phyloP scores from a whole-genome alignment of 2,329 filamentous ascomycete genomes.

The Emergomyces africanus region DNA sequence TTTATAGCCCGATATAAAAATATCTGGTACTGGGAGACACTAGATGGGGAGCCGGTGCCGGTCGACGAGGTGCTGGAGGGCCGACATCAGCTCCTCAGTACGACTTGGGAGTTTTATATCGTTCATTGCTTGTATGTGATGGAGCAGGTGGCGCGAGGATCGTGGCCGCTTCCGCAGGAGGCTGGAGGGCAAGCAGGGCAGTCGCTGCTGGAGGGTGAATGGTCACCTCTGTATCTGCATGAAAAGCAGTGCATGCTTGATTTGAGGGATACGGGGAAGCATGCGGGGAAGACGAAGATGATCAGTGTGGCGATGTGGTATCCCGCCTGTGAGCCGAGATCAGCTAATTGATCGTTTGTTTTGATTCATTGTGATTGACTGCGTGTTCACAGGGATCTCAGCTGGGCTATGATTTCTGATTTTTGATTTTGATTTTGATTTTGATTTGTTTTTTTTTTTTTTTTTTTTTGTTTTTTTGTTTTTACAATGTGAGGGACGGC shows the following conservation, averaged over 20 bases:
- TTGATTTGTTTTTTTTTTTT: too few relatives aligned
- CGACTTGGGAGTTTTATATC: not conserved
- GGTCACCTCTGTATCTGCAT: not conserved
- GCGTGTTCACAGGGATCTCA: too few relatives aligned
- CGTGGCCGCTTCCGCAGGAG: too few relatives aligned
- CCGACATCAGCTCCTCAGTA: not conserved
- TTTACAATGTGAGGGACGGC: not conserved
- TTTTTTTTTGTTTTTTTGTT: too few relatives aligned
- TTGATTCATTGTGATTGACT: not conserved
- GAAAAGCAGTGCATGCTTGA: not conserved
- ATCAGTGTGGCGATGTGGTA: not conserved
- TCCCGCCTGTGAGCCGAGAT: not conserved
- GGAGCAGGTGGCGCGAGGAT: not conserved
- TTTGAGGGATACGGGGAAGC: not conserved
- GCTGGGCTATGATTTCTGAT: too few relatives aligned
- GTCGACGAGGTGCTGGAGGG: not conserved
- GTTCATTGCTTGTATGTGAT: not conserved
- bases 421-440: too few relatives aligned
- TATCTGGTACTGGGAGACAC: not conserved
- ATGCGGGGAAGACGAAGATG: not conserved
- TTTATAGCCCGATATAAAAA: not conserved
- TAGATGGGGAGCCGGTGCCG: not conserved
- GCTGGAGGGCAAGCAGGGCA: too few relatives aligned
- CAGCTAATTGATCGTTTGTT: not conserved
- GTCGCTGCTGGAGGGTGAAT: not conserved